Conservation (phyloP, 108 stramenopile genomes). For the Poteriospumella lacustris region DNA sequence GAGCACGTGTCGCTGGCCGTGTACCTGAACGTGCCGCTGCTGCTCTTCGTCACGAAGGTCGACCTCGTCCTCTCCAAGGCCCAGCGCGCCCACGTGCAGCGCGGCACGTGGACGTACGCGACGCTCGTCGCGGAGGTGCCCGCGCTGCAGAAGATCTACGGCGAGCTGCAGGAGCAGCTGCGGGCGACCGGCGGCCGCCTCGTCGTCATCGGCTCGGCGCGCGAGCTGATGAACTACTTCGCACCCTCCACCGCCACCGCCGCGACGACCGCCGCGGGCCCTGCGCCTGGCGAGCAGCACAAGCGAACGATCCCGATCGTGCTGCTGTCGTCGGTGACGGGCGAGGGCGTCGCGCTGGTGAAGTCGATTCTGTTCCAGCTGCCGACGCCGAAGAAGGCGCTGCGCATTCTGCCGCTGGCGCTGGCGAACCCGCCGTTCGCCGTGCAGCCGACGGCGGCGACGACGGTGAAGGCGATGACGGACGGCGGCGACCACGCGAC, state of each 20-base stretch:
- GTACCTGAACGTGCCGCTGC: neutral
- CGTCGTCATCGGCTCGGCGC: neutral
- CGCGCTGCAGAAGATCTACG: neutral
- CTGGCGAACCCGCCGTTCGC: too few relatives aligned
- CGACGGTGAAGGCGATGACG: too few relatives aligned
- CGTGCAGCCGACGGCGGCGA: too few relatives aligned
- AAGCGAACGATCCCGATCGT: too few relatives aligned
- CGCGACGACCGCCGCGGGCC: too few relatives aligned
- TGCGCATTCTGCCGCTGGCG: too few relatives aligned
- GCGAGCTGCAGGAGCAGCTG: neutral
- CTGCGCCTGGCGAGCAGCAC: too few relatives aligned
- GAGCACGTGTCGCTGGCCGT: neutral
- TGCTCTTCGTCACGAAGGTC: neutral
- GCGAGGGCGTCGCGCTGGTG: too few relatives aligned
- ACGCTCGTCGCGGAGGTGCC: neutral
- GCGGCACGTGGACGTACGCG: neutral
- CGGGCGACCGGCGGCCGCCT: neutral
- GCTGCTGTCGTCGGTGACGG: too few relatives aligned
- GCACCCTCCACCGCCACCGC: neutral
- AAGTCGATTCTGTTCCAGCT: too few relatives aligned
- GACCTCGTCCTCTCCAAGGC: neutral
- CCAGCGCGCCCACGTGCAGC: neutral
- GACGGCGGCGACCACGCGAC: too few relatives aligned
- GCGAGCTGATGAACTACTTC: neutral
- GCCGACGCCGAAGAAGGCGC: too few relatives aligned